These are phyloP conservation scores for Nakazawaea molendinolei DNA, from an alignment of 805 yeast species.

Conservation along the genomic window DNA sequence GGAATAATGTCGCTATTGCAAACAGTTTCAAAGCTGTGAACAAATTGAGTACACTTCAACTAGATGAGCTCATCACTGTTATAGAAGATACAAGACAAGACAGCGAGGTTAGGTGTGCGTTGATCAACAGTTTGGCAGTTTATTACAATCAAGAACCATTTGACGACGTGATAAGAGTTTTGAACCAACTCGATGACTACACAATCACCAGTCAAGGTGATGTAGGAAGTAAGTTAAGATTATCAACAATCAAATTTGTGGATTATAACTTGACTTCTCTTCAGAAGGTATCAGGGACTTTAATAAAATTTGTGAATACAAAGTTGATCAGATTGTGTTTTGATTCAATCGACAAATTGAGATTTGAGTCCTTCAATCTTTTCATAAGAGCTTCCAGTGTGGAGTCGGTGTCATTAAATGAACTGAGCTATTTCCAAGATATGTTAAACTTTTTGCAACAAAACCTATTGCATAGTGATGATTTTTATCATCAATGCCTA, in stretches of 20 bases:
- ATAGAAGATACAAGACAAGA: constrained; percentile 23
- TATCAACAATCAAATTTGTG: constrained; percentile 39
- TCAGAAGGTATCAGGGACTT: constrained; percentile 1
- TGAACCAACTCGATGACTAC: constrained; percentile 61
- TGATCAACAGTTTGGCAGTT: constrained; percentile 21
- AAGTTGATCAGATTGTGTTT: constrained; percentile 50
- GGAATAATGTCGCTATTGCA: constrained; percentile 30
- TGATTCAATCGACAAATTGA: constrained; percentile 54
- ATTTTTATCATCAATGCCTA: constrained; percentile 10
- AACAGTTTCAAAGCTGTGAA: constrained; percentile 26
- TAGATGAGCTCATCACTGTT: constrained; percentile 21
- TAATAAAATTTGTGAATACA: constrained; percentile 18
- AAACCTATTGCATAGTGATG: constrained; percentile 11
- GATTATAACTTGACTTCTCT: constrained; percentile 19
- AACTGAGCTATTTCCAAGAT: constrained; percentile 22
- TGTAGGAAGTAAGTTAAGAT: constrained; percentile 75
- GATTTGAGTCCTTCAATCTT: constrained; percentile 35
- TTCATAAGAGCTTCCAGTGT: constrained; percentile 21
- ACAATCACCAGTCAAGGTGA: constrained; percentile 80
- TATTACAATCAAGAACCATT: constrained; percentile 17
- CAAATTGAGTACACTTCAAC: constrained; percentile 12
- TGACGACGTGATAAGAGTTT: constrained; percentile 13
- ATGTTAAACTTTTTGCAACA: constrained; percentile 19
- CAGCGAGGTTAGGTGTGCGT: constrained; percentile 18
- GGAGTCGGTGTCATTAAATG: background rate